A percentile compares a stretch with the other conserved stretches of the same genome.
Evolutionary conservation across 2,329 filamentous ascomycete genomes (phyloP).

Genomic region (Diplocarpon rosae): DNA sequence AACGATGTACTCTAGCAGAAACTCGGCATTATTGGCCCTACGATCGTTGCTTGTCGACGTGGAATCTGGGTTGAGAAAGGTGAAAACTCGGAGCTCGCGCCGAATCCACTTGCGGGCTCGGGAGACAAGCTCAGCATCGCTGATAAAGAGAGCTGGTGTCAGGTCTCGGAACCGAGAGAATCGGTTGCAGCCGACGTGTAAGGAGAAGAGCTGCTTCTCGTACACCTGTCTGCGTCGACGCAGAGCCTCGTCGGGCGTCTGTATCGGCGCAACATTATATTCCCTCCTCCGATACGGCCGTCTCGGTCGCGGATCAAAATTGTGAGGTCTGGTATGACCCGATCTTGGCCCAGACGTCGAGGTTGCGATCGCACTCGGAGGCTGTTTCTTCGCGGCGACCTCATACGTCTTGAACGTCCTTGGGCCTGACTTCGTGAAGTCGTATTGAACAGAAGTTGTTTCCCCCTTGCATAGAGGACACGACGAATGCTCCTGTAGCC

Average conservation of each 20-base stretch:
- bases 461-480: constrained; percentile 69
- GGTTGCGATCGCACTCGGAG: neutral
- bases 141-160: constrained; percentile 53
- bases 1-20: constrained; percentile 75
- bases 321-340: constrained; percentile 3
- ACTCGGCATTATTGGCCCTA: constrained; percentile 63
- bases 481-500: constrained; percentile 60
- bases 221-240: constrained; percentile 63
- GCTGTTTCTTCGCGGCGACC: constrained; percentile 30
- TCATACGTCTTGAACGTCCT: constrained; percentile 46
- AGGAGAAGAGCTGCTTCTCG: constrained; percentile 57
- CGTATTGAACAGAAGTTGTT: constrained; percentile 52
- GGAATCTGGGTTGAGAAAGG: constrained; percentile 44
- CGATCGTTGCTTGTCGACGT: constrained; percentile 24
- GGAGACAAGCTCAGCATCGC: constrained; percentile 56
- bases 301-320: constrained; percentile 9
- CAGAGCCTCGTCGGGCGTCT: constrained; percentile 21
- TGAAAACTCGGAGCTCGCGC: constrained; percentile 74
- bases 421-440: constrained; percentile 36
- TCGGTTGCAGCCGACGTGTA: constrained; percentile 73
- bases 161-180: constrained; percentile 67
- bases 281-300: constrained; percentile 13
- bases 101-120: constrained; percentile 73
- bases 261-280: constrained; percentile 3
- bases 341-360: constrained; percentile 1